Evolutionary conservation across 768 basidiomycete genomes (phyloP), one percentile per base, ranked within the genome.

Genomic region (Suillus fuscotomentosus): DNA sequence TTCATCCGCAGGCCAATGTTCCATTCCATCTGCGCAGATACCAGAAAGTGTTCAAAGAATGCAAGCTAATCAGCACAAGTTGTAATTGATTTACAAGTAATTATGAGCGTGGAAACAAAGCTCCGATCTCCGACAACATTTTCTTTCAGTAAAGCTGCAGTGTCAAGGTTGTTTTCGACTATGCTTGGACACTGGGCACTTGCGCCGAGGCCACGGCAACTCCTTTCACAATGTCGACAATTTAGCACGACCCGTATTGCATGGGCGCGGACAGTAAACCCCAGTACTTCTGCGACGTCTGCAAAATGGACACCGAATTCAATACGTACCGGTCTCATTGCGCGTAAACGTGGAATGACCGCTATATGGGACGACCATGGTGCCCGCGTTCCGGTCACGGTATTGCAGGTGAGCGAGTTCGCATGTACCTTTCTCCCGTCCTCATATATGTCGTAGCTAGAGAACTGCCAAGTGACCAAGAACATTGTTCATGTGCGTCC

Each of bases 311-410:
- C 87, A 5, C 88, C 96, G 55, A 81, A 84, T 65, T 95, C 94
- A 8, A 84, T 91, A 67, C 86, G 97, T 63, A 97, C 95, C 0
- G 97, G 97, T 9, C 81, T 97, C 66, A 90, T 99, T 75, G 97
- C 95, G 31, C 85, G 90, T 64, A 99, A 99, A 81, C 88, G 94
- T 63, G 97, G 97, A 53, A 99, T 99, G 97, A 91, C 93, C 11
- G 86, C 86, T 15, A 79, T 99, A 71, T 99, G 94, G 93, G 92
- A 95, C 72, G 86, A 91, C 73, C 89, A 94, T 64, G 97, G 97
- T 31, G 87, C 86, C 42, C 83, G 92, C 57, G 82, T 91, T 68
- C 97, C 97, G 2, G 94, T 97, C 36, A 99, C 97, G 0, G 88
- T 99, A 56, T 85, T 99, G 47, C 95, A 99, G 84, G 97, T 95